Evolutionary conservation across 2,329 filamentous ascomycete species (phyloP).

Genomic region (Zymoseptoria brevis): DNA sequence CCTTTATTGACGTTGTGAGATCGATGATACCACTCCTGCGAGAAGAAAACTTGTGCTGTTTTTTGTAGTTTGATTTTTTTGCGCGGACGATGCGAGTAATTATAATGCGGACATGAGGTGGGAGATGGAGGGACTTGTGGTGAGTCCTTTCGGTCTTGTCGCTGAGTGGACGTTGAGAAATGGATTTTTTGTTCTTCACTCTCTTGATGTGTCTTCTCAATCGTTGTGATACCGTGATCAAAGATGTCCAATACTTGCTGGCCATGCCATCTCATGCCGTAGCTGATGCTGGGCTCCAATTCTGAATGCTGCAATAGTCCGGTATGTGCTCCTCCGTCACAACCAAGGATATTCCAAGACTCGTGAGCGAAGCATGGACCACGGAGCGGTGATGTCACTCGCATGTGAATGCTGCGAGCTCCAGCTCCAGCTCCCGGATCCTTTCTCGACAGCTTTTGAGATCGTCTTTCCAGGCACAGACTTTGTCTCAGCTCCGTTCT

Average conservation of each 20-base stretch:
- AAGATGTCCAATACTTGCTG: too few species aligned
- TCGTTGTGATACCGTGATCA: not conserved
- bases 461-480: not conserved
- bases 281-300: too few species aligned
- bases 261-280: too few species aligned
- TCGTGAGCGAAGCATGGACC: too few species aligned
- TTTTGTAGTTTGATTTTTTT: not conserved
- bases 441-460: not conserved
- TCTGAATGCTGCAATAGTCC: too few species aligned
- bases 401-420: not conserved
- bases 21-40: constrained; percentile 24
- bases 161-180: not conserved
- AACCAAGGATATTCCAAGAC: too few species aligned
- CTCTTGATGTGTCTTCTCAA: not conserved
- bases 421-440: not conserved
- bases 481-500: too few species aligned
- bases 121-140: not conserved
- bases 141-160: not conserved
- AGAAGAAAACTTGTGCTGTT: constrained; percentile 3
- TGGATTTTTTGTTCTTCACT: not conserved
- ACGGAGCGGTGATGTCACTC: not conserved
- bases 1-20: constrained; percentile 3
- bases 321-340: too few species aligned
- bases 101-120: not conserved
- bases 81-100: not conserved